Percentiles rank a stretch among this genome's conserved stretches.
These are phyloP conservation scores for Chloropicon primus DNA, from an alignment of 139 green algal genomes.

Conservation along the genomic window DNA sequence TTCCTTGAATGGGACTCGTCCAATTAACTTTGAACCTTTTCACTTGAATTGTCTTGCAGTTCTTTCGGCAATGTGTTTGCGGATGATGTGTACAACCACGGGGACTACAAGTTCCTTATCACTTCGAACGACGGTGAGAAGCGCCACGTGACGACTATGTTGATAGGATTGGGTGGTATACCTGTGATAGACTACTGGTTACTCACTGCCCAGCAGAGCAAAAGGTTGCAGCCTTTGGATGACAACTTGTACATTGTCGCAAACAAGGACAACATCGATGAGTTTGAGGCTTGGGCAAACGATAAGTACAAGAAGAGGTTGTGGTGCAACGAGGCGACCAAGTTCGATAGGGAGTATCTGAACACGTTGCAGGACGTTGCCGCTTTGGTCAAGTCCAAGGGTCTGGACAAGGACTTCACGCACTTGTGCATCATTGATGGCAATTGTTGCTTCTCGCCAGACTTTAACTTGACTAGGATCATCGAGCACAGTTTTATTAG, in stretches of 20 bases:
- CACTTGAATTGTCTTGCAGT: no score
- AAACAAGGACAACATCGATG: neutral
- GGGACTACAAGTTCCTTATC: neutral
- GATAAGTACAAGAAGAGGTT: neutral
- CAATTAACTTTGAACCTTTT: no score
- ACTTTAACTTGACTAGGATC: neutral
- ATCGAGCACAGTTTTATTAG: neutral
- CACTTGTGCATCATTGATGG: neutral
- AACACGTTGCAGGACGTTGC: neutral
- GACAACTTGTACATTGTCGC: neutral
- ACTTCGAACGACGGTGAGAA: neutral
- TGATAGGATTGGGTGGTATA: neutral
- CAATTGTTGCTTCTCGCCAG: neutral
- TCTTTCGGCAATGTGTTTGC: neutral
- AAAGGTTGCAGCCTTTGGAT: neutral
- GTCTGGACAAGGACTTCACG: neutral
- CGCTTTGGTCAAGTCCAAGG: neutral
- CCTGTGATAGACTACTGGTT: neutral
- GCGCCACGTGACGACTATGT: neutral
- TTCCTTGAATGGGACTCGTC: no score
- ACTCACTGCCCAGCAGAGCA: neutral
- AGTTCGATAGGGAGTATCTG: neutral
- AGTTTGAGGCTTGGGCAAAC: neutral
- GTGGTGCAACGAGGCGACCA: neutral
- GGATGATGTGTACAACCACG: neutral